phyloP scores from a whole-genome alignment of 345 rosid species.

The Ailanthus altissimus region DNA sequence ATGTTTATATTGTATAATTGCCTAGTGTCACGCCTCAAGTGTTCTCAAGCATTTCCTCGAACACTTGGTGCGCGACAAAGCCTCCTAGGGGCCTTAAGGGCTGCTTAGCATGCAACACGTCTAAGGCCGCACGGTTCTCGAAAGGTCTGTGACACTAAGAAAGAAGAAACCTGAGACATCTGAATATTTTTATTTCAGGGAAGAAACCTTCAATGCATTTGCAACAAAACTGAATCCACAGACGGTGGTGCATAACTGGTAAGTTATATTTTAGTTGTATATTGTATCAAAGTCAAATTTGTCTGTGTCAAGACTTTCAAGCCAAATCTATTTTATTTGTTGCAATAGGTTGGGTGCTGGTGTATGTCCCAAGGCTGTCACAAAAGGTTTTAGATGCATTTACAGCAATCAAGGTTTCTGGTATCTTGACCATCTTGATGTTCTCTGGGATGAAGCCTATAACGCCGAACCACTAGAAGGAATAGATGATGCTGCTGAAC shows the following conservation, averaged over 20 bases:
- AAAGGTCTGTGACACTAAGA: no score
- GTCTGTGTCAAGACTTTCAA: background rate
- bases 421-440: conserved; percentile 93
- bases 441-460: conserved; percentile 73
- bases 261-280: conserved; percentile 25
- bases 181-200: conserved; percentile 43
- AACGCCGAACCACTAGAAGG: conserved; percentile 83
- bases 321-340: background rate
- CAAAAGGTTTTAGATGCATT: conserved; percentile 89
- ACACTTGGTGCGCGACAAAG: no score
- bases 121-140: no score
- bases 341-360: conserved; percentile 73
- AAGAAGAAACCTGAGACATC: background rate
- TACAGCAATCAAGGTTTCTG: conserved; percentile 86
- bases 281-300: conserved; percentile 4
- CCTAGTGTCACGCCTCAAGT: no score
- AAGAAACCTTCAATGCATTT: conserved; percentile 64
- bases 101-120: no score
- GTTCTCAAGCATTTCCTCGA: no score
- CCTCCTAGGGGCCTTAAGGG: no score
- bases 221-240: conserved; percentile 68
- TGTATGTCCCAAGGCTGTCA: conserved; percentile 80
- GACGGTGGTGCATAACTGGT: conserved; percentile 92
- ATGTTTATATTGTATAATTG: background rate
- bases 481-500: conserved; percentile 51